Percentiles rank a stretch among this genome's conserved stretches.
These are phyloP conservation scores for Mycena vitilis DNA, from an alignment of 768 basidiomycete species.

Conservation along the genomic window DNA sequence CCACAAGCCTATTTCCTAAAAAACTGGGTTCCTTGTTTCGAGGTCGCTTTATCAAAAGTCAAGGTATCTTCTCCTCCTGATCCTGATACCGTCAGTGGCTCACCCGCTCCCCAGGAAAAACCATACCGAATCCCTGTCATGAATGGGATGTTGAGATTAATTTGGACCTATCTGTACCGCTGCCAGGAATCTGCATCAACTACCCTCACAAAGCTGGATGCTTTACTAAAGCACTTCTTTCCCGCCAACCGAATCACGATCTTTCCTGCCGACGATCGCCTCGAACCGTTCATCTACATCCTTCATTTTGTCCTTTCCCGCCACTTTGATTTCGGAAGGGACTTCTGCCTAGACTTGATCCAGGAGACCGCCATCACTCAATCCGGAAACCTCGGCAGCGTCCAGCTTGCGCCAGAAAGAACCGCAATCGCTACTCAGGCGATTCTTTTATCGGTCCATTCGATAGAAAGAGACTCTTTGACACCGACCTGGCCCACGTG, in stretches of 20 bases:
- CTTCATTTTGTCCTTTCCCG: conserved; percentile 86
- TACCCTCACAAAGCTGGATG: conserved; percentile 83
- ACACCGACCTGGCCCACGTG: conserved; percentile 85
- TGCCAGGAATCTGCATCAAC: conserved; percentile 88
- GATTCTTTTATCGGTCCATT: conserved; percentile 75
- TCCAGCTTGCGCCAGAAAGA: conserved; percentile 73
- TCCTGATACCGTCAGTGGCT: conserved; percentile 7
- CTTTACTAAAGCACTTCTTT: conserved; percentile 80
- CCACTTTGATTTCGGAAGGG: conserved; percentile 86
- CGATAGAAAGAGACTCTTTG: conserved; percentile 76
- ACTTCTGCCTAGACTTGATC: conserved; percentile 83
- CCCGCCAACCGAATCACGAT: conserved; percentile 73
- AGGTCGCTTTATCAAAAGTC: conserved; percentile 77
- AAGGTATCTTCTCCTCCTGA: conserved; percentile 65
- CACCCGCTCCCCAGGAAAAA: conserved; percentile 71
- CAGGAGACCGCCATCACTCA: conserved; percentile 71
- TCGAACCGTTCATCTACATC: conserved; percentile 82
- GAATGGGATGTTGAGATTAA: conserved; percentile 84
- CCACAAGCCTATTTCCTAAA: conserved; percentile 87
- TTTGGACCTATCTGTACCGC: conserved; percentile 97
- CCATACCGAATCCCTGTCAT: conserved; percentile 74
- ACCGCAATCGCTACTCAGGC: conserved; percentile 82
- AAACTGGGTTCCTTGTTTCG: conserved; percentile 83
- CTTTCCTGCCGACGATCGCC: conserved; percentile 77
- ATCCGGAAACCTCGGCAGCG: conserved; percentile 53